phyloP scores from a whole-genome alignment of 305 asterid species.

The Nicotiana rustica region DNA sequence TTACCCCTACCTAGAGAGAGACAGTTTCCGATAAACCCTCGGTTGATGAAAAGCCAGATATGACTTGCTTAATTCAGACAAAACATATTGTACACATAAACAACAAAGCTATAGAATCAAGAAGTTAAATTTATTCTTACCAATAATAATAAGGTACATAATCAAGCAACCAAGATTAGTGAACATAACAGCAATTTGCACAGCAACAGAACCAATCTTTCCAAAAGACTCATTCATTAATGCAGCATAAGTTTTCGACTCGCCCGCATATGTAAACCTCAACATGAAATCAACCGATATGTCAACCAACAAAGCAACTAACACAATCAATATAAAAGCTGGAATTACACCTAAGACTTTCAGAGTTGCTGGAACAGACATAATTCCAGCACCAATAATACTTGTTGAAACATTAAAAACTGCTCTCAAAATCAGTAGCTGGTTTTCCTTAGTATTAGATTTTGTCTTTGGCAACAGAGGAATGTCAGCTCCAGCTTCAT shows the following conservation, averaged over 20 bases:
- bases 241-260: conserved; percentile 74
- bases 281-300: conserved; percentile 86
- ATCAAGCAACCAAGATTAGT: conserved; percentile 94
- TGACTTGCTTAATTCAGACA: not conserved
- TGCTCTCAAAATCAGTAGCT: conserved; percentile 46
- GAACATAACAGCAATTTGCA: conserved; percentile 78
- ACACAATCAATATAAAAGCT: conserved; percentile 58
- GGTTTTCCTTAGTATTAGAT: not conserved
- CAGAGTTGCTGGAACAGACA: conserved; percentile 83
- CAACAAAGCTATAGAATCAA: not conserved
- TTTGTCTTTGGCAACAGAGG: conserved; percentile 31
- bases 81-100: not conserved
- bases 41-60: not conserved
- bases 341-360: conserved; percentile 83
- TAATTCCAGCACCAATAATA: conserved; percentile 91
- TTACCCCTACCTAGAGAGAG: too few relatives aligned
- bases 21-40: too few relatives aligned
- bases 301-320: conserved; percentile 77
- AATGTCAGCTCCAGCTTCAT: conserved; percentile 9
- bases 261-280: conserved; percentile 67
- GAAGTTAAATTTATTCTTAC: conserved; percentile 45
- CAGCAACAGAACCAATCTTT: conserved; percentile 73
- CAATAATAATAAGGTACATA: conserved; percentile 87
- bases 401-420: conserved; percentile 89
- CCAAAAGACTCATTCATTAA: conserved; percentile 95